Base-by-base conservation (phyloP, 2,329 filamentous ascomycete species). In the Neospermospora avenae region DNA sequence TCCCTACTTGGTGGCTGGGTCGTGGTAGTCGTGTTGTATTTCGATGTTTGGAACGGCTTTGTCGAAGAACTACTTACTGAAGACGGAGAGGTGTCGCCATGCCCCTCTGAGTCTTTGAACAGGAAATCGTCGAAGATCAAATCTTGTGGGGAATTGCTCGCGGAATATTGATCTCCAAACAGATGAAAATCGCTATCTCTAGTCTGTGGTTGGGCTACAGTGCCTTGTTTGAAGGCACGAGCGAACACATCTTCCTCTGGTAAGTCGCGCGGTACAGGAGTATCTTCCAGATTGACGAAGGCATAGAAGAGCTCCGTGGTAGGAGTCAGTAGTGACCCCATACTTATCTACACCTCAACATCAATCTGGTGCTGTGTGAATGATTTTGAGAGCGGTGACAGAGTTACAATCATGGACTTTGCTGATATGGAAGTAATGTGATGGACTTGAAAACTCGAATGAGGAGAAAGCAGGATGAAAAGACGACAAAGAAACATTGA, bases 241-340 rank as follows among this genome's bases (percentile, higher is more conserved):
- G 53, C 25, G 41, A 55, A 55, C n/a, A 55, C 53, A 55, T 55
- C 53, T 8, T 45, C 53, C 11, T 55, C 53, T 31, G 53, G 53
- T 41, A 44, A 16, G 24, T 45, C 41, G 39, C 18, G 8, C 16
- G 41, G 28, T 4, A 37, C 28, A 35, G 39, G 24, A 44, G 53
- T n/a, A 24, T 42, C 39, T 24, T 55, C 53, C 53, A 55, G 37
- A 34, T 55, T 55, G 25, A 45, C n/a, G 37, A 34, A 55, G 16
- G 53, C 39, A 34, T 55, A 55, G 39, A 55, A 44, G n/a, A 55
- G 41, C 24, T 42, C 53, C 28, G 53, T 55, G 39, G 39, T 55
- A n/a, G 53, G 53, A 22, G 39, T 55, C 41, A 45, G 11, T 18
- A 55, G 24, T 35, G 53, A 31, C 11, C 25, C 41, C 53, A 55